Conservation (phyloP, 2,329 filamentous ascomycete genomes). For the Aspergillus spinulosporus region DNA sequence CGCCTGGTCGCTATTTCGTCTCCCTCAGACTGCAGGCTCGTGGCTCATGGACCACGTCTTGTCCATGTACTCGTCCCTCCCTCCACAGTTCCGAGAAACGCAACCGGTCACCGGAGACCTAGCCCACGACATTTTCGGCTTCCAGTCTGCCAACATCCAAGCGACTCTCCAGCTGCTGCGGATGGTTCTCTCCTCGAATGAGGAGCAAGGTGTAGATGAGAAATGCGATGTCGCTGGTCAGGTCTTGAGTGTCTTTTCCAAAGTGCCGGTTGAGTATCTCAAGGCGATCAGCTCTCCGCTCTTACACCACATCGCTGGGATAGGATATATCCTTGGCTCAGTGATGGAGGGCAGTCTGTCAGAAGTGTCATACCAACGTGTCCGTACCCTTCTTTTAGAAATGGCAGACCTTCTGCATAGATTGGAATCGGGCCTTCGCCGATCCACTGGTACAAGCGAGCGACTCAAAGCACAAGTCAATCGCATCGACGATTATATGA, state of each 20-base stretch:
- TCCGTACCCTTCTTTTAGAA: background rate
- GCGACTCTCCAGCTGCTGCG: constrained; percentile 9
- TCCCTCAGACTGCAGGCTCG: background rate
- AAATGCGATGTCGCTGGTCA: constrained; percentile 6
- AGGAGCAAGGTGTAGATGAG: constrained; percentile 2
- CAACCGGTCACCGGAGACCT: constrained; percentile 4
- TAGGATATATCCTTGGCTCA: constrained; percentile 8
- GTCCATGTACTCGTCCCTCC: constrained; percentile 1
- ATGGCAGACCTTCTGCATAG: constrained; percentile 10
- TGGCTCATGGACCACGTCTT: constrained; percentile 11
- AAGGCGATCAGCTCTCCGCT: constrained; percentile 10
- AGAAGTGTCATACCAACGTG: background rate
- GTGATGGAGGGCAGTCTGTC: constrained; percentile 8
- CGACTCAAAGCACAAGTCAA: constrained; percentile 1
- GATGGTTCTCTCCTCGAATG: constrained; percentile 8
- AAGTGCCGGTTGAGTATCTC: constrained; percentile 6
- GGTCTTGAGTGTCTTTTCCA: constrained; percentile 8
- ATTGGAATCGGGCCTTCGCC: constrained; percentile 5
- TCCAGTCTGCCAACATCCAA: constrained; percentile 10
- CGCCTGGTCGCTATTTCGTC: constrained; percentile 2
- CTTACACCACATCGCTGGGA: constrained; percentile 6
- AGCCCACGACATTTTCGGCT: constrained; percentile 8
- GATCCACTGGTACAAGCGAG: constrained; percentile 7
- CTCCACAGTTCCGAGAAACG: constrained; percentile 1
- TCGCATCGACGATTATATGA: constrained; percentile 8